Conservation (phyloP, 2,329 filamentous ascomycete species). For the Teratosphaeria epicoccoides region DNA sequence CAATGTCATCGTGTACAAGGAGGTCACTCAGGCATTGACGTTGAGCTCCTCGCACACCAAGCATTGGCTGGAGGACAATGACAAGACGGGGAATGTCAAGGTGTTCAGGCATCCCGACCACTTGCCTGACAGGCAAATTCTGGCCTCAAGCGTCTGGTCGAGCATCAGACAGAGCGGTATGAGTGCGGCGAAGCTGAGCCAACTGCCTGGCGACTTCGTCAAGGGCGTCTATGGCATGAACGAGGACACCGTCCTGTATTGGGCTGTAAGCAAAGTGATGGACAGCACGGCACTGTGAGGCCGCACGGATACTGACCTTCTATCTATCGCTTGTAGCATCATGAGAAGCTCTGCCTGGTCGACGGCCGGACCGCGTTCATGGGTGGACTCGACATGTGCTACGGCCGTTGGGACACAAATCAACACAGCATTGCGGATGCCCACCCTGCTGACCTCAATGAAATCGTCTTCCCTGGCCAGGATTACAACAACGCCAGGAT, state of each 20-base stretch:
- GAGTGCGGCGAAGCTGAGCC: slow-evolving; percentile 46
- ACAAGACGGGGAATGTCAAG: slow-evolving; percentile 68
- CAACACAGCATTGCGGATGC: slow-evolving; percentile 71
- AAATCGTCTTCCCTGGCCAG: slow-evolving; percentile 75
- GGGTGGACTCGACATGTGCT: slow-evolving; percentile 80
- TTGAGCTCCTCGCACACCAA: slow-evolving; percentile 67
- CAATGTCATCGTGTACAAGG: slow-evolving; percentile 85
- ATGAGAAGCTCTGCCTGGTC: slow-evolving; percentile 79
- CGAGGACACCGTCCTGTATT: slow-evolving; percentile 74
- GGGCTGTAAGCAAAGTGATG: slow-evolving; percentile 50
- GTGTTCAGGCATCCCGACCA: slow-evolving; percentile 91
- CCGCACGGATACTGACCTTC: neutral
- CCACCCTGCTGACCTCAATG: slow-evolving; percentile 65
- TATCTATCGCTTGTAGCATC: slow-evolving; percentile 43
- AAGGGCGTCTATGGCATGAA: slow-evolving; percentile 72
- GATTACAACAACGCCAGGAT: slow-evolving; percentile 85
- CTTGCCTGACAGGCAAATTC: slow-evolving; percentile 58
- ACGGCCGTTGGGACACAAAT: slow-evolving; percentile 80
- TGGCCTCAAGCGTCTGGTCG: slow-evolving; percentile 48
- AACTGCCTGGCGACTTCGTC: slow-evolving; percentile 60
- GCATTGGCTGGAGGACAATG: slow-evolving; percentile 57
- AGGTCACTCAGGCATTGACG: slow-evolving; percentile 44
- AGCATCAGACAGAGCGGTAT: slow-evolving; percentile 47
- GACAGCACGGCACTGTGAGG: neutral
- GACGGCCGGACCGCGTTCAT: slow-evolving; percentile 77